Conservation (phyloP, 345 rosid species). For the Syzygium grande region DNA sequence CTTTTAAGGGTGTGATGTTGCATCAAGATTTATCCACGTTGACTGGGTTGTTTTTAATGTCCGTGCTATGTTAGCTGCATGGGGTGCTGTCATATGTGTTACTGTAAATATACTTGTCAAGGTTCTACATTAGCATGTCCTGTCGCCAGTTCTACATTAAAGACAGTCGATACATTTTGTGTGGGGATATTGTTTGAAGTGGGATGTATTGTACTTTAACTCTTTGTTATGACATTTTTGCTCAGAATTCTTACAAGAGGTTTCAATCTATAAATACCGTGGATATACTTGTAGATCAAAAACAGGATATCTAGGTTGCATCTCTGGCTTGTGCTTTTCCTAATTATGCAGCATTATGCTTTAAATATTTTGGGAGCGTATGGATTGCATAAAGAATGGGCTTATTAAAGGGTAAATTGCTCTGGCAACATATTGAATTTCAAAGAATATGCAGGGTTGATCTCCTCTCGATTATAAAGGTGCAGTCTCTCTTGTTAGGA, state of each 20-base stretch:
- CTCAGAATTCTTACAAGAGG: neutral
- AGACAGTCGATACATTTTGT: neutral
- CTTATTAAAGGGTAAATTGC: neutral
- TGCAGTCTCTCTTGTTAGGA: neutral
- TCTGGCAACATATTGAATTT: neutral
- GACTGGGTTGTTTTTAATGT: neutral
- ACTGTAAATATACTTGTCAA: neutral
- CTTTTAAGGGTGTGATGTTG: neutral
- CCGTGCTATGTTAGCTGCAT: neutral
- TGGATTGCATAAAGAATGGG: neutral
- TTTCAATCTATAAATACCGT: neutral
- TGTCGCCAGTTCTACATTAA: neutral
- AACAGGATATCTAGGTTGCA: neutral
- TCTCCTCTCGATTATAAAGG: neutral
- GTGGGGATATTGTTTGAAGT: neutral
- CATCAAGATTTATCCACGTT: neutral
- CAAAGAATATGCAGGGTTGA: neutral
- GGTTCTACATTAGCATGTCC: neutral
- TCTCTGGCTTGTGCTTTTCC: neutral
- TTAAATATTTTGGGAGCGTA: neutral
- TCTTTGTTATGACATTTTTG: neutral
- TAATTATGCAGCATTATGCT: neutral
- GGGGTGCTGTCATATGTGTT: neutral
- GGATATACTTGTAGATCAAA: neutral
- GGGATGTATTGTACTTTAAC: neutral